phyloP scores from a whole-genome alignment of 164 flowering plant genomes.

The Taxillus chinensis region DNA sequence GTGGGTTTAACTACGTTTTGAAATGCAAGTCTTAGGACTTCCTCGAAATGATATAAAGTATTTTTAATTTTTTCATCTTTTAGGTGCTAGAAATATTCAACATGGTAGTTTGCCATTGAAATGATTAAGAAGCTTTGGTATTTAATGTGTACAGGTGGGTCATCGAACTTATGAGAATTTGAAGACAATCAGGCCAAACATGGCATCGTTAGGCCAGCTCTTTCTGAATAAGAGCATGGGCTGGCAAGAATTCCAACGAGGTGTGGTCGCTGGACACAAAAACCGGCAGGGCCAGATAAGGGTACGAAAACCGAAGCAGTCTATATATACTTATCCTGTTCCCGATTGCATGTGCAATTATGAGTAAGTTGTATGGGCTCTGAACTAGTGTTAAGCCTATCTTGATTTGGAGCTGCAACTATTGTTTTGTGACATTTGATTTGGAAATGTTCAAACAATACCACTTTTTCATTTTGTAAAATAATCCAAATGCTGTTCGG shows the following conservation, averaged over 20 bases:
- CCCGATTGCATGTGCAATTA: constrained; percentile 92
- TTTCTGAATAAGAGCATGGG: constrained; percentile 76
- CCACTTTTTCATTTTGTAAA: constrained; percentile 3
- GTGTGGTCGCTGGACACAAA: constrained; percentile 64
- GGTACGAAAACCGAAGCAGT: constrained; percentile 56
- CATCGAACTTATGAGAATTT: constrained; percentile 70
- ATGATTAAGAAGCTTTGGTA: neutral
- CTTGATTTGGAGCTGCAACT: neutral
- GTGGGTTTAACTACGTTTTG: no score
- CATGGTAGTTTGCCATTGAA: no score
- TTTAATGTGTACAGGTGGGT: constrained; percentile 48
- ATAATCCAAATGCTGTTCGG: constrained; percentile 9
- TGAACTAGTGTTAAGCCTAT: neutral
- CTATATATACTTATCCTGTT: constrained; percentile 91
- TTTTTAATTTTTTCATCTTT: no score
- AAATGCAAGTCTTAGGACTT: no score
- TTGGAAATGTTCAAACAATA: constrained; percentile 11
- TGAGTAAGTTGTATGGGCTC: constrained; percentile 8
- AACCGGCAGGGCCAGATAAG: constrained; percentile 75
- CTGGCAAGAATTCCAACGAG: constrained; percentile 69
- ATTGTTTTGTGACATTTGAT: constrained; percentile 16
- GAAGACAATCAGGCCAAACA: constrained; percentile 88
- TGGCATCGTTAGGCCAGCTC: constrained; percentile 78
- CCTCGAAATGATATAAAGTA: no score
- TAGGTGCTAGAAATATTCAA: no score